These are phyloP conservation scores for Lodderomyces oxycetoniae DNA, from an alignment of 1,139 yeast species.

Conservation along the genomic window DNA sequence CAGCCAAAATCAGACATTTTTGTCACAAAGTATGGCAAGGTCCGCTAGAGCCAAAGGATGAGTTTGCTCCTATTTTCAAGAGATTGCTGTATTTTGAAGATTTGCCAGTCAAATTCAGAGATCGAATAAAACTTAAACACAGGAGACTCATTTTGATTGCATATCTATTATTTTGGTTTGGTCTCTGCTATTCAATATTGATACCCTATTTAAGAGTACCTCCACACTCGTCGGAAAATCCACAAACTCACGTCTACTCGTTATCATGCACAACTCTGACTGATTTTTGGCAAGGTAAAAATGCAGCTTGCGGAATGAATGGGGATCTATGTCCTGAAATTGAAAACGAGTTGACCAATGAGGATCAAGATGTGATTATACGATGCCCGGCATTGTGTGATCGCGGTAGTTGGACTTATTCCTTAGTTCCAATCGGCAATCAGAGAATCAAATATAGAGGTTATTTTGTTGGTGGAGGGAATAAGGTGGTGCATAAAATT, in stretches of 20 bases:
- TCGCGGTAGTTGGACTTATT: slow-evolving; percentile 70
- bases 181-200: slow-evolving; percentile 25
- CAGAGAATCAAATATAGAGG: slow-evolving; percentile 65
- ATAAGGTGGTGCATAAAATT: slow-evolving; percentile 7
- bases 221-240: slow-evolving; percentile 22
- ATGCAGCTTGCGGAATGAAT: slow-evolving; percentile 70
- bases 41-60: slow-evolving; percentile 46
- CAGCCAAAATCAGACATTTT: slow-evolving; percentile 7
- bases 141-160: slow-evolving; percentile 28
- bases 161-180: slow-evolving; percentile 38
- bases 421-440: slow-evolving; percentile 73
- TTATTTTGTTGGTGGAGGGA: slow-evolving; percentile 74
- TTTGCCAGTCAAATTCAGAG: slow-evolving; percentile 38
- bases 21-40: slow-evolving; percentile 42
- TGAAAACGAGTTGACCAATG: slow-evolving; percentile 3
- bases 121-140: slow-evolving; percentile 22
- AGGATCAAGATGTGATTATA: slow-evolving; percentile 44
- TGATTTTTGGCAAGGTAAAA: slow-evolving; percentile 67
- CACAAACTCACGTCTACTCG: slow-evolving; percentile 21
- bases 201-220: slow-evolving; percentile 38
- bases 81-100: slow-evolving; percentile 32
- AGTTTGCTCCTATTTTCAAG: slow-evolving; percentile 36
- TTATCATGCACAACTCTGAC: slow-evolving; percentile 38
- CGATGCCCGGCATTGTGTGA: slow-evolving; percentile 90
- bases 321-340: slow-evolving; percentile 53